Base-by-base conservation (phyloP, 2,329 filamentous ascomycete genomes). In the Exophiala spinifera region DNA sequence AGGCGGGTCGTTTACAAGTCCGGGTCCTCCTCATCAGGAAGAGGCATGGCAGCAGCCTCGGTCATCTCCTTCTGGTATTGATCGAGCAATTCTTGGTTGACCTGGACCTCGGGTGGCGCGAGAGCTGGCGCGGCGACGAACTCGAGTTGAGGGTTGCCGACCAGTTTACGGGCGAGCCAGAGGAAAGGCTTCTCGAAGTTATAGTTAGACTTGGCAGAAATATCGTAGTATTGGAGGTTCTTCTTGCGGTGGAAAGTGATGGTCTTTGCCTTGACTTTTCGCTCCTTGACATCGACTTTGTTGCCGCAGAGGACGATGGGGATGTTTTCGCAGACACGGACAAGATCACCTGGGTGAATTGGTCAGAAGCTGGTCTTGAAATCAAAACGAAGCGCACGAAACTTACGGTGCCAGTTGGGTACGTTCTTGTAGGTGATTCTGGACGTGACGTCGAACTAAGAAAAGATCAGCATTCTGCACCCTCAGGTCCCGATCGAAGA, bases 161-260 rank as follows among this genome's bases (percentile, higher is more conserved):
- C 91, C 56, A 99, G 86, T 86, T 99, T 99, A 76, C 94, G 87
- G 67, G 91, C 92, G 69, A 99, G 87, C 94, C 94, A 97, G 69
- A 97, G 87, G 89, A 99, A 97, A 62, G 92, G 92, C 86, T 97
- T 99, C 87, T 97, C 92, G 77, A 97, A 97, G 86, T 97, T 97
- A 82, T 99, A 97, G 84, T 97, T 97, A 72, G 91, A 96, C 83
- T 97, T 99, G 78, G 94, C 94, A 39, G 91, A 96, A 75, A 97
- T 97, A 69, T 97, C 94, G 84, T 99, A 99, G 85, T 97, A 99
- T 80, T 99, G 94, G 49, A 99, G 87, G 80, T 97, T 99, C 87
- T 99, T 99, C 89, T 99, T 99, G 79, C 94, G 90, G 85, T 99
- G 94, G 89, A 99, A 99, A 65, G 94, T 99, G 79, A 99, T 99